Percentiles rank a stretch among this genome's conserved stretches.
These are phyloP conservation scores for Aspergillus sparsus DNA, from an alignment of 495 filamentous ascomycete species.

Conservation along the genomic window DNA sequence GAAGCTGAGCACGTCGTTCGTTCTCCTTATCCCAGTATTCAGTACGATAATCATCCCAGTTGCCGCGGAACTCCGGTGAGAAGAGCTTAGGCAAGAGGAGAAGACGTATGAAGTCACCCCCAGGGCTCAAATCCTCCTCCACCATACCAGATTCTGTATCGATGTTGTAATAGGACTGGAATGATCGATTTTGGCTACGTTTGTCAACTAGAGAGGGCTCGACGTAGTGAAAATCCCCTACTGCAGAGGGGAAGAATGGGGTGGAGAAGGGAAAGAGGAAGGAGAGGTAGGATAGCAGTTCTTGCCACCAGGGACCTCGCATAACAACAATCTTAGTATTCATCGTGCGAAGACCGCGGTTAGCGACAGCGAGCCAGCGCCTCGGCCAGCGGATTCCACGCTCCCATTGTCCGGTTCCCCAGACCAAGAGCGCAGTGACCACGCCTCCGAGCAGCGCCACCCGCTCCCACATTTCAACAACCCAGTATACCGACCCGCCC, in stretches of 20 bases:
- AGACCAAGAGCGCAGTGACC: constrained; percentile 79
- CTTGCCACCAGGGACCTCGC: constrained; percentile 78
- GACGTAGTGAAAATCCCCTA: constrained; percentile 66
- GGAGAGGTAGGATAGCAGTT: constrained; percentile 65
- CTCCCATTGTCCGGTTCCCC: constrained; percentile 94
- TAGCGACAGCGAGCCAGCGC: constrained; percentile 83
- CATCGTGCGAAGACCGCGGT: constrained; percentile 85
- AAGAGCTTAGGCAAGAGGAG: constrained; percentile 93
- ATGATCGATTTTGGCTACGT: constrained; percentile 40
- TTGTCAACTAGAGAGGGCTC: constrained; percentile 54
- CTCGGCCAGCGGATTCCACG: constrained; percentile 92
- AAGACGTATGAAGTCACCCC: constrained; percentile 88
- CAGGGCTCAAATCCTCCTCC: constrained; percentile 82
- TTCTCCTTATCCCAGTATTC: constrained; percentile 99
- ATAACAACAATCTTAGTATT: constrained; percentile 95
- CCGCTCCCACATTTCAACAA: constrained; percentile 83
- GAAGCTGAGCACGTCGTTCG: constrained; percentile 73
- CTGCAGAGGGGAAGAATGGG: constrained; percentile 61
- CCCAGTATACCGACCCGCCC: constrained; percentile 94
- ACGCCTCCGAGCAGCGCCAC: constrained; percentile 85
- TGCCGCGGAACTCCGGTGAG: constrained; percentile 90
- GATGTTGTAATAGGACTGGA: constrained; percentile 42
- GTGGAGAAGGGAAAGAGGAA: constrained; percentile 75
- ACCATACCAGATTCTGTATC: constrained; percentile 59
- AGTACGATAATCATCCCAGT: constrained; percentile 89